Conservation (phyloP, 805 yeast genomes). For the Lipomyces mesembrius region DNA sequence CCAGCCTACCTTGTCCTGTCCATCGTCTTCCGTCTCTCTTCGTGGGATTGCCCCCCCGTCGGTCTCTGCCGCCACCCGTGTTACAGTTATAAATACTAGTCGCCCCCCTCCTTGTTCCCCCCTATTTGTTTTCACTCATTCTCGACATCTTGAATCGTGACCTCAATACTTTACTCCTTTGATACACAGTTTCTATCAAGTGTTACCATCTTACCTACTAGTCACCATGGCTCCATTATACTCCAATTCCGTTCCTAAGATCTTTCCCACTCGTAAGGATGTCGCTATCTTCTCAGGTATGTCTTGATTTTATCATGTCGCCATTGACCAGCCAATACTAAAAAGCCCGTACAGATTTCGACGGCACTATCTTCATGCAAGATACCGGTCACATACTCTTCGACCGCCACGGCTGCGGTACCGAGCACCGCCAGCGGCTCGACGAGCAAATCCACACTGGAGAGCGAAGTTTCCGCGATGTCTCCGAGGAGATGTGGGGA, state of each 20-base stretch:
- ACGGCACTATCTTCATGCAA: conserved; percentile 53
- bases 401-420: conserved; percentile 51
- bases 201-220: not conserved
- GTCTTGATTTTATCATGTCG: conserved; percentile 1
- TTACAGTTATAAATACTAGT: not conserved
- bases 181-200: not conserved
- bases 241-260: not conserved
- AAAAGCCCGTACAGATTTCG: conserved; percentile 49
- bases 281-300: conserved; percentile 36
- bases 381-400: conserved; percentile 54
- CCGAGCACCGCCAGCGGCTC: conserved; percentile 46
- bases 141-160: not conserved
- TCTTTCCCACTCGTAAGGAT: conserved; percentile 32
- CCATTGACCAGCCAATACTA: conserved; percentile 31
- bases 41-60: not conserved
- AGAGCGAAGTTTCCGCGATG: conserved; percentile 48
- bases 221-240: not conserved
- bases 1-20: not conserved
- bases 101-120: not conserved
- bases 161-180: not conserved
- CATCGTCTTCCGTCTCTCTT: not conserved
- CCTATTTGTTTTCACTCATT: not conserved
- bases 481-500: conserved; percentile 53
- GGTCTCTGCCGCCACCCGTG: conserved; percentile 4
- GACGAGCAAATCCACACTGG: conserved; percentile 49